phyloP scores from a whole-genome alignment of 2,329 filamentous ascomycete species.

The Periconia digitata region DNA sequence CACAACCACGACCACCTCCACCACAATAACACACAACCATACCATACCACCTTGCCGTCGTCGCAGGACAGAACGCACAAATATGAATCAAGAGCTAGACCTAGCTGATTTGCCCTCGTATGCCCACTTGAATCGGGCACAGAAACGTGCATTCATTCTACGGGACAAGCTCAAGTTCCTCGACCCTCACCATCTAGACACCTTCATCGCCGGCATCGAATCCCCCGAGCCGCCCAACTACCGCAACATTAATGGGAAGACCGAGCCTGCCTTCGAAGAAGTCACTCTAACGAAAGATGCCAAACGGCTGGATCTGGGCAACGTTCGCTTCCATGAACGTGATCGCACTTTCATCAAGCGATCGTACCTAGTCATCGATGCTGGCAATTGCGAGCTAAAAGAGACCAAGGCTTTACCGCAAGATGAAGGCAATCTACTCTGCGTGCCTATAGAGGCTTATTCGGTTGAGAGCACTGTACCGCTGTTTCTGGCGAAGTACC shows the following conservation, averaged over 20 bases:
- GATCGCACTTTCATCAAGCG: slow-evolving; percentile 12
- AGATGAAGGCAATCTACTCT: slow-evolving; percentile 17
- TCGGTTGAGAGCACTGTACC: slow-evolving; percentile 23
- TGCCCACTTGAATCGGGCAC: slow-evolving; percentile 24
- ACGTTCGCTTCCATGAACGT: slow-evolving; percentile 23
- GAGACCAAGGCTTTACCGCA: slow-evolving; percentile 19
- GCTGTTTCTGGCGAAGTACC: slow-evolving; percentile 29
- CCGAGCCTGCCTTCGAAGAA: slow-evolving; percentile 22
- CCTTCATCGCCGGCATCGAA: slow-evolving; percentile 26
- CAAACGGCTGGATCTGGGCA: slow-evolving; percentile 30
- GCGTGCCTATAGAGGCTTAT: slow-evolving; percentile 25
- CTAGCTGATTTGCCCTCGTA: slow-evolving; percentile 4
- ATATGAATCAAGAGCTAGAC: slow-evolving; percentile 2
- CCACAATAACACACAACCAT: background rate
- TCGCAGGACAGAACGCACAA: background rate
- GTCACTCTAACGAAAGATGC: slow-evolving; percentile 25
- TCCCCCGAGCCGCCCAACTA: slow-evolving; percentile 34
- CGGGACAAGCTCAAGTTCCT: slow-evolving; percentile 30
- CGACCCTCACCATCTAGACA: slow-evolving; percentile 26
- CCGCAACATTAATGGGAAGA: slow-evolving; percentile 18
- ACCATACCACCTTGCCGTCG: too few relatives aligned
- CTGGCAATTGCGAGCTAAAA: slow-evolving; percentile 21
- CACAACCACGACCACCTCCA: too few relatives aligned
- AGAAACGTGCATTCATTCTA: slow-evolving; percentile 30
- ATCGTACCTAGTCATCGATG: slow-evolving; percentile 19